Evolutionary conservation across 352 stramenopile species (phyloP).

Genomic region (Elongisporangium anandrum): DNA sequence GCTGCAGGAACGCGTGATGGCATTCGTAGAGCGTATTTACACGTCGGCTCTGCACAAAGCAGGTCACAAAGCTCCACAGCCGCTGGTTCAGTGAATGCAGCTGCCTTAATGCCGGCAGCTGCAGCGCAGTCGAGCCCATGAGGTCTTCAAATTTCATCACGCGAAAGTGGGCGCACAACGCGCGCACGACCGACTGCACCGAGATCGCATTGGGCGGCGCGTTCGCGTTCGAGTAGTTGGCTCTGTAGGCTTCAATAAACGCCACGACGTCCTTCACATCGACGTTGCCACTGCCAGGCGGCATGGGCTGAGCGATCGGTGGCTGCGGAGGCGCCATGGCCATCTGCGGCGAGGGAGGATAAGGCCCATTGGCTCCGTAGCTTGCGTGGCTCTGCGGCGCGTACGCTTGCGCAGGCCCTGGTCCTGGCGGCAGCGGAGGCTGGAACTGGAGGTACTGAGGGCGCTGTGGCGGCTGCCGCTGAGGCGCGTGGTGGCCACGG

Average conservation of each 20-base stretch:
- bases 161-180: slow-evolving; percentile 61
- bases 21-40: slow-evolving; percentile 77
- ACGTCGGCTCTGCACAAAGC: slow-evolving; percentile 65
- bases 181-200: slow-evolving; percentile 35
- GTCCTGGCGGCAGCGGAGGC: slow-evolving; percentile 1
- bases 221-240: slow-evolving; percentile 37
- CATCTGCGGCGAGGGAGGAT: slow-evolving; percentile 7
- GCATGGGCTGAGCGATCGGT: neutral
- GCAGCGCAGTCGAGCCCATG: slow-evolving; percentile 30
- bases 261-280: slow-evolving; percentile 38
- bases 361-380: neutral
- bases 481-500: slow-evolving; percentile 2
- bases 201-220: slow-evolving; percentile 56
- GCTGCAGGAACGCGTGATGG: slow-evolving; percentile 52
- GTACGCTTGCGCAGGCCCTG: neutral
- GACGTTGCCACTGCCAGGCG: slow-evolving; percentile 8
- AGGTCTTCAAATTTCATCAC: slow-evolving; percentile 52
- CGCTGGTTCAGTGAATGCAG: slow-evolving; percentile 66
- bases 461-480: slow-evolving; percentile 15
- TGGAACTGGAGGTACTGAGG: slow-evolving; percentile 14
- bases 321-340: slow-evolving; percentile 2
- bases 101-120: slow-evolving; percentile 45
- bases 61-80: slow-evolving; percentile 79
- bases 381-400: slow-evolving; percentile 4
- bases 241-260: slow-evolving; percentile 55